Evolutionary conservation across 73 alveolate genomes (phyloP).

Genomic region (Symbiodinium natans): DNA sequence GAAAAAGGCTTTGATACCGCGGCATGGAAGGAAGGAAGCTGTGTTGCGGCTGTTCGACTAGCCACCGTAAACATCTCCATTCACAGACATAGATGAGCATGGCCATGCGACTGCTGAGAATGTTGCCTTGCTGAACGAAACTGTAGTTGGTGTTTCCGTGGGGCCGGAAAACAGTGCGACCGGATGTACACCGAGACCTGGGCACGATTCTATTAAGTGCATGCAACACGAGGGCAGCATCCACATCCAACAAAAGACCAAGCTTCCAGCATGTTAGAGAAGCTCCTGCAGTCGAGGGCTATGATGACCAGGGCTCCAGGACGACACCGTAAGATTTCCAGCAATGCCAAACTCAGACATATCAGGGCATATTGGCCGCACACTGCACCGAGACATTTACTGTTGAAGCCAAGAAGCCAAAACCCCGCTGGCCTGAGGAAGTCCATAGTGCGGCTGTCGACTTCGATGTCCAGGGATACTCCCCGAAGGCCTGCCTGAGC

Average conservation of each 20-base stretch:
- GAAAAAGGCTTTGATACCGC: constrained; percentile 9
- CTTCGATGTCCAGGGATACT: background rate
- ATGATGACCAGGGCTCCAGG: background rate
- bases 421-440: background rate
- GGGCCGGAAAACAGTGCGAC: background rate
- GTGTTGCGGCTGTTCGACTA: constrained; percentile 33
- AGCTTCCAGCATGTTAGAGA: background rate
- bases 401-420: background rate
- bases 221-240: background rate
- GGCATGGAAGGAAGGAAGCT: background rate
- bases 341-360: constrained; percentile 9
- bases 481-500: background rate
- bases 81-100: constrained; percentile 4
- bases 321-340: background rate
- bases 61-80: background rate
- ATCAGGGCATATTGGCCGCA: too few species aligned
- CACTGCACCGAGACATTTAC: too few species aligned
- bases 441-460: background rate
- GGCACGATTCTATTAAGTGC: background rate
- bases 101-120: background rate
- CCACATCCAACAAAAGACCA: background rate
- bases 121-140: constrained; percentile 1
- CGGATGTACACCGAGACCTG: constrained; percentile 26
- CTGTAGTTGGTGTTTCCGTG: background rate
- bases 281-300: background rate